Base-by-base conservation (phyloP, 2,329 filamentous ascomycete genomes). In the Fusarium keratoplasticum region DNA sequence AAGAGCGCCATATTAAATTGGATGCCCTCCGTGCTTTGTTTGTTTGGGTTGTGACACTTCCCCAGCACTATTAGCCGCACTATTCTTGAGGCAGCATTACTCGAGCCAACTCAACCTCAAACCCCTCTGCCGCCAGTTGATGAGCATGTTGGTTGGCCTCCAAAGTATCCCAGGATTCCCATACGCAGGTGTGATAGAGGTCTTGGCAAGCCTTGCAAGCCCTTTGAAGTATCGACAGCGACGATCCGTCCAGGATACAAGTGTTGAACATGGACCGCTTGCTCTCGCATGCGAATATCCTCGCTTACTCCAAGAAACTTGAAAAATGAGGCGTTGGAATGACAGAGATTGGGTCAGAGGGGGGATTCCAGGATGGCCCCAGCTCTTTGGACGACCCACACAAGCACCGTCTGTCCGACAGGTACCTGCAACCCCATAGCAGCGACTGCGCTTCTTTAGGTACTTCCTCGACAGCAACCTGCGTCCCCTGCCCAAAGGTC, bases 281-380 rank as follows among this genome's bases (percentile, higher is more conserved):
- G 16, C 36, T 44, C 20, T 16, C 50, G 18, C 18, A 64, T 58
- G 35, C 25, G 61, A 64, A 42, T 64, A 57, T 38, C 50, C 61
- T 64, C 27, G 61, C 35, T 38, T 55, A 22, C 36, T 31, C 31
- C 18, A 52, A 62, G n/a, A 47, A 58, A 35, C 36, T 27, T 50
- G 59, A 61, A 64, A 38, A 64, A 64, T 64, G 61, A 55, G 50
- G 50, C 61, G 25, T 47, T 64, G 61, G 50, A 64, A 64, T 64
- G 52, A 35, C 50, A 64, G 52, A 64, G 36, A 64, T 64, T 64
- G 52, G 61, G 20, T 58, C 38, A 20, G 50, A 64, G 50, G 50
- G 27, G 25, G 25, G 47, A n/a, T 57, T 57, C 35, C 27, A 44
- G 61, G 61, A 33, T 64, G 61, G 61, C 61, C 61, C 61, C 61